Conservation (phyloP, 2,329 filamentous ascomycete genomes). For the Hirsutella minnesotensis region DNA sequence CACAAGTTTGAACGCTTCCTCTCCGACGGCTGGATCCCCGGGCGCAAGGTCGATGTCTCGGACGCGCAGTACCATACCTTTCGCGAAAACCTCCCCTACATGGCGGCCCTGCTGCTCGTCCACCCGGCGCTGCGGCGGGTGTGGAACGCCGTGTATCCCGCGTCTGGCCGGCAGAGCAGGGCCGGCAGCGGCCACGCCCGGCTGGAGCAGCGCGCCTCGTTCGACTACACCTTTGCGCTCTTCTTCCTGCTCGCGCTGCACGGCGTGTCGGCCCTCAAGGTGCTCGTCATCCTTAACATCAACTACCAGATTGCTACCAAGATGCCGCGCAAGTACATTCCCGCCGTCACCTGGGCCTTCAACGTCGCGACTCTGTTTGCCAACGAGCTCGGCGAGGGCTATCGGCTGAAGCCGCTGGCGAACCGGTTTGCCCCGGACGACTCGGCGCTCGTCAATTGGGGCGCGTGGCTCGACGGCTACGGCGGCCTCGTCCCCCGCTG, state of each 20-base stretch:
- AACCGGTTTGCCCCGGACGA: slow-evolving; percentile 31
- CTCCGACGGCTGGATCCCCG: slow-evolving; percentile 79
- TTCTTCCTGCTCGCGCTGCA: slow-evolving; percentile 72
- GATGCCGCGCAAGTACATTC: slow-evolving; percentile 60
- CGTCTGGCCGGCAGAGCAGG: slow-evolving; percentile 13
- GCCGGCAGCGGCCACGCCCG: slow-evolving; percentile 39
- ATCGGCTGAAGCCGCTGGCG: slow-evolving; percentile 55
- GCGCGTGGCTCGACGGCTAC: slow-evolving; percentile 61
- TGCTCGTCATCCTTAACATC: slow-evolving; percentile 64
- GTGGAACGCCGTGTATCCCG: slow-evolving; percentile 48
- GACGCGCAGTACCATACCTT: slow-evolving; percentile 82
- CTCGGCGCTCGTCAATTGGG: slow-evolving; percentile 44
- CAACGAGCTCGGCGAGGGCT: slow-evolving; percentile 76
- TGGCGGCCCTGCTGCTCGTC: slow-evolving; percentile 58
- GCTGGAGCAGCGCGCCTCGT: slow-evolving; percentile 59
- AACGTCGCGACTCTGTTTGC: slow-evolving; percentile 78
- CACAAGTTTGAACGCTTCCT: slow-evolving; percentile 59
- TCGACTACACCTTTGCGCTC: slow-evolving; percentile 72
- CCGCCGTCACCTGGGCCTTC: slow-evolving; percentile 75
- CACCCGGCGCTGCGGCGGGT: slow-evolving; percentile 68
- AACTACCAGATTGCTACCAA: slow-evolving; percentile 72
- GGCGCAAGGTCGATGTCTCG: slow-evolving; percentile 83
- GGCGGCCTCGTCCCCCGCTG: slow-evolving; percentile 80
- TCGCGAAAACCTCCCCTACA: slow-evolving; percentile 73
- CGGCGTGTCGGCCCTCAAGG: slow-evolving; percentile 74